Evolutionary conservation across 2,329 filamentous ascomycete species (phyloP), one percentile per base, ranked within the genome.

Genomic region (Bimuria novae-zelandiae): DNA sequence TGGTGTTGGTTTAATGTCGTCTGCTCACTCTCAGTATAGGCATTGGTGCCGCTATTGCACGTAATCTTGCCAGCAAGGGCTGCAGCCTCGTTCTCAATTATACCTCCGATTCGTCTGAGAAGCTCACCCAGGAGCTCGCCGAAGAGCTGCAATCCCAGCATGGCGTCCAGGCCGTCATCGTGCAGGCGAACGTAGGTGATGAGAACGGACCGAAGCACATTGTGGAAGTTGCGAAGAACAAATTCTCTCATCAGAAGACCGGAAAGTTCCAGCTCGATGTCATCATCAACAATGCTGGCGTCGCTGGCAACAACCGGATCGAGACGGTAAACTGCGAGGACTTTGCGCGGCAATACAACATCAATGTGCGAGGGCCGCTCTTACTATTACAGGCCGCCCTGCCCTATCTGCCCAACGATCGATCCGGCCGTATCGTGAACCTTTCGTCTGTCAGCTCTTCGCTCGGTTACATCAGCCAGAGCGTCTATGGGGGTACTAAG

Each of bases 241-340:
- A 85, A 66, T 86, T 89, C 74, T 69, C 80, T 7, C 71, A 74
- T 58, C 78, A 81, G 23, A 79, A 80, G 63, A 79, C 76, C 56
- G 73, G 75, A 54, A 77, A 78, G 50, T 84, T 91, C 69, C 84
- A 87, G 65, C 82, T 96, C 66, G 90, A 95, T 75, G 90, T 96
- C 56, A 78, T 96, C 48, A 79, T 96, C 78, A 95, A 96, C 82
- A 96, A 95, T 72, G 91, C 92, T 25, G 92, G 90, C 22, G 77
- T 84, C 2, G 75, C 79, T 10, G 73, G 83, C 33, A 93, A 94
- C 75, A 83, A 87, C 62, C 71, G 77, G 22, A 76, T 89, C 21
- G 81, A 84, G 45, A 82, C 89, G 23, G 83, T 90, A 57, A 82
- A 81, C 3, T 68, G 80, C 5, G 79, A 80, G 11, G 83, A 92